phyloP scores from a whole-genome alignment of 768 basidiomycete species.

The Boletus subparvulus region DNA sequence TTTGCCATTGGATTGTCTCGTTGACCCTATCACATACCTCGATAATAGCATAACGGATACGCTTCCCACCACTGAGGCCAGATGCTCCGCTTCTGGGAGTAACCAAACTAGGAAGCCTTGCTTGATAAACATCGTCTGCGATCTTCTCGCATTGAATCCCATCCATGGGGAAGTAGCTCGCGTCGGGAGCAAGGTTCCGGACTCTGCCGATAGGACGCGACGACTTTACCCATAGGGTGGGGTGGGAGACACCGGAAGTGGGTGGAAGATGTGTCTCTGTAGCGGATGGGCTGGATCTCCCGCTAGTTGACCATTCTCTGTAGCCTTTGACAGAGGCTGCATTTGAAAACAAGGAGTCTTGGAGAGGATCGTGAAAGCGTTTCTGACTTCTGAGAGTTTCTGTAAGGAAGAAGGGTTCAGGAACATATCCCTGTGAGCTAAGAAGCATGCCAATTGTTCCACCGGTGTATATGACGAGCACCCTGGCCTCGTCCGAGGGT shows the following conservation, averaged over 20 bases:
- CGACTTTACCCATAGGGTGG: conserved; percentile 62
- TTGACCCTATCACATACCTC: conserved; percentile 53
- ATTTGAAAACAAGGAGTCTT: conserved; percentile 84
- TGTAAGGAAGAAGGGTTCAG: conserved; percentile 85
- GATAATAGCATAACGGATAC: conserved; percentile 81
- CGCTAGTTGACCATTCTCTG: conserved; percentile 70
- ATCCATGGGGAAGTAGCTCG: conserved; percentile 25
- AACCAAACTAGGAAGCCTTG: conserved; percentile 69
- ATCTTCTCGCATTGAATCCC: conserved; percentile 45
- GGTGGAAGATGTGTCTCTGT: conserved; percentile 6
- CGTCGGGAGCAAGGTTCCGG: conserved; percentile 34
- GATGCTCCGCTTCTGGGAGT: conserved; percentile 71
- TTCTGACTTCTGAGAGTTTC: conserved; percentile 79
- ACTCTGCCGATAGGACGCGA: conserved; percentile 61
- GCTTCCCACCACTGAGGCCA: conserved; percentile 59
- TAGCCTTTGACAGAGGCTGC: conserved; percentile 77
- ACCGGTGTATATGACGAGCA: conserved; percentile 87
- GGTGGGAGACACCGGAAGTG: conserved; percentile 23
- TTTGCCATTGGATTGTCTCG: not conserved
- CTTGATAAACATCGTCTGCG: conserved; percentile 67
- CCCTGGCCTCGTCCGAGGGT: conserved; percentile 66
- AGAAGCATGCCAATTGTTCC: conserved; percentile 91
- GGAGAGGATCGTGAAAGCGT: conserved; percentile 89
- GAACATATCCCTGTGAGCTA: conserved; percentile 72
- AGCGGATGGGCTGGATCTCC: conserved; percentile 50